Evolutionary conservation across 805 yeast species (phyloP), one percentile per base, ranked within the genome.

Genomic region (Hanseniaspora lachancei): DNA sequence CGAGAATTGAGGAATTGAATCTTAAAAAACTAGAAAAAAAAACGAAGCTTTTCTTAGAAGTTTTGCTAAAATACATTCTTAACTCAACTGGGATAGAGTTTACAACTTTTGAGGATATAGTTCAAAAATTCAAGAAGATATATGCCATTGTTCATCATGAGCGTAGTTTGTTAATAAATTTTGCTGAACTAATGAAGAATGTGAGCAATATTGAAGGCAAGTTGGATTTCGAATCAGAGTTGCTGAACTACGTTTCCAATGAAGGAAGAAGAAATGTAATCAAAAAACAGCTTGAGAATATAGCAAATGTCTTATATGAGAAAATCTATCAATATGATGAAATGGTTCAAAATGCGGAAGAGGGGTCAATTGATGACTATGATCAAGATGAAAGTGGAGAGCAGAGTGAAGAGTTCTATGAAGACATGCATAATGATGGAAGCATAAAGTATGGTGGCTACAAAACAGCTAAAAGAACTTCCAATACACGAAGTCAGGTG

Each of bases 381-480:
- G 39, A 44, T 1, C 36, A 46, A 32, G 49, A 46, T 5, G 44
- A 41, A 21, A 41, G 44, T 23, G 29, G 29, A 15, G 44, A 41
- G 13, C 53, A 52, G 32, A 27, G 57, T 10, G 54, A 49, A 21
- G 35, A 23, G 8, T 27, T 44, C 7, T 52, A 49, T 21, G 47
- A 43, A 20, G 49, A 56, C 20, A 16, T 55, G 16, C 49, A 47
- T 12, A 51, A 48, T 18, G 46, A 56, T 20, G 57, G 57, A 36
- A 40, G 42, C 44, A 24, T 55, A 53, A 35, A 38, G 20, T 24
- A 41, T 42, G 21, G 29, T 38, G n/a, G 47, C 24, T 34, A 40
- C 46, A 13, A 41, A 32, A 13, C 23, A 16, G 16, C 49, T 24
- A 23, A 38, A 48, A 12, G 51, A 27, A n/a, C 50, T 32, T 9